Evolutionary conservation across 75 land plant species (phyloP), one percentile per base, ranked within the genome.

Genomic region (Pinus tabuliformis): DNA sequence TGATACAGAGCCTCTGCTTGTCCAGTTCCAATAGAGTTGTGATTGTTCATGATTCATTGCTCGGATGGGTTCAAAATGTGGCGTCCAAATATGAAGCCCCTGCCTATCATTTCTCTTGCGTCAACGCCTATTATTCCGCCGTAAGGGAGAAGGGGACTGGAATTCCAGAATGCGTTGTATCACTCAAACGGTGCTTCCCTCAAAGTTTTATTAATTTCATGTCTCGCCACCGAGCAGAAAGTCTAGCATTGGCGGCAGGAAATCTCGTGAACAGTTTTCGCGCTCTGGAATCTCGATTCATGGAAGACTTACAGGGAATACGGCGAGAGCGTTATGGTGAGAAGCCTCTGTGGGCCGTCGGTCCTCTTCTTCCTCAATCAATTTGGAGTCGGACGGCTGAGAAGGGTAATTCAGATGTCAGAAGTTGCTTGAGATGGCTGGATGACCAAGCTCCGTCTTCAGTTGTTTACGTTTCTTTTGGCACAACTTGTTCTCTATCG

Each of bases 21-120:
- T 15, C 75, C n/a, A 24, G 21, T 1, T 26, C 63, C 20, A 57
- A 62, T 5, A 80, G 78, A n/a, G 58, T 87, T 30, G 78, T 74
- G 26, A 57, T 87, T 37, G 70, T 87, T 24, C 74, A 87, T 37
- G 89, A 87, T 36, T 58, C 79, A 0, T 56, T 73, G 5, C 81
- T 87, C 80, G 37, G 16, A 4, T 65, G 70, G 70, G 21, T 37
- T 17, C 70, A 65, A n/a, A 36, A 5, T 5, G 15, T 65, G 45
- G 70, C 70, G 7, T 6, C 42, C 70, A 65, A 65, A 37, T 33
- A 65, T 36, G 70, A 39, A 4, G 6, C 36, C 6, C 49, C 70
- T 36, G 39, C 45, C 21, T 65, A 65, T 18, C 8, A 4, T 5
- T 65, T 37, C 70, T 16, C 2, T 15, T 15, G n/a, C 4, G 37